Base-by-base conservation (phyloP, 352 stramenopile species). In the Phytophthora palmivora region DNA sequence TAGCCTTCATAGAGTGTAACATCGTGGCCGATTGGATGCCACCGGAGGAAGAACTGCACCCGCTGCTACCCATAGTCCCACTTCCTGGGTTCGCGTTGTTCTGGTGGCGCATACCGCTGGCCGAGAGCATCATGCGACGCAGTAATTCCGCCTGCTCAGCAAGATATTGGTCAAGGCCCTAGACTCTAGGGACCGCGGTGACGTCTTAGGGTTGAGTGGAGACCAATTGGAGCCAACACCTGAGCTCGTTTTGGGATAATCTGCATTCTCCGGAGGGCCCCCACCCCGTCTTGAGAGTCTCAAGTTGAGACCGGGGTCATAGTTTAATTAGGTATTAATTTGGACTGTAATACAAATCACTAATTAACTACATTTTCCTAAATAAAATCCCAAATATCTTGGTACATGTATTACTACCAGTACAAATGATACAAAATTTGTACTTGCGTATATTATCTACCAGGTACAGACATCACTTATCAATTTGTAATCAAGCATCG, bases 111-210 rank as follows among this genome's bases (percentile, higher is more conserved):
- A 61, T 33, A 7, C 50, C 63, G 33, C 54, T 79, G 26, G 55
- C 63, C 24, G 67, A 75, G 15, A 76, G 55, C 63, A 79, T 79
- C 66, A 72, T 72, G 19, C 61, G 61, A 16, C 71, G 64, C 10
- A 80, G 64, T 30, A 80, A 49, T 38, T 80, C 68, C 36, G 77
- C 72, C 45, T 80, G 72, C 54, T 80, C 72, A 7, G 72, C 72
- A 15, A 80, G 67, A 32, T 63, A 55, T 48, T 80, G 64, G 39
- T n/a, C n/a, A n/a, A n/a, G n/a, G n/a, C n/a, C n/a, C n/a, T n/a
- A n/a, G n/a, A n/a, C n/a, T 77, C 72, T 18, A 80, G 33, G 1
- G 72, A 75, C 15, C 67, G 67, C 1, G 71, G 67, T 12, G 71
- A 76, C 5, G 18, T 52, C 41, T 72, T 72, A 24, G 50, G 64